Percentiles rank a stretch among this genome's conserved stretches.
Conservation (phyloP, 331 rosid species). For the Malus hybrid region DNA sequence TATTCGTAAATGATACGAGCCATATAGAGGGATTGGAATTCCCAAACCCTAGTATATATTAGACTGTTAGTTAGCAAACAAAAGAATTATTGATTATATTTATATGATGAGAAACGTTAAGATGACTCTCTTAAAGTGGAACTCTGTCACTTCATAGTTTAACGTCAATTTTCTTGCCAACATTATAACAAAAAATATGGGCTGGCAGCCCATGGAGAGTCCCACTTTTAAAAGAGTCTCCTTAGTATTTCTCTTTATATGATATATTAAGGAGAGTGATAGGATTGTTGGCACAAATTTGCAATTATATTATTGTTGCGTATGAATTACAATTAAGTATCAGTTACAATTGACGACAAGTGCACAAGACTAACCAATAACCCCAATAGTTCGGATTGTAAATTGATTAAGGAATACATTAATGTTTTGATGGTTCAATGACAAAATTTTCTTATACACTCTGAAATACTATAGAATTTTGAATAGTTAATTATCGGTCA, state of each 20-base stretch:
- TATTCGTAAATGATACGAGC: not conserved
- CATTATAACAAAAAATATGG: too few species aligned
- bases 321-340: too few species aligned
- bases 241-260: too few species aligned
- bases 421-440: not conserved
- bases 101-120: too few species aligned
- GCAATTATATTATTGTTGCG: not conserved
- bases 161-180: rapidly evolving
- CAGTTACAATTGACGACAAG: too few species aligned
- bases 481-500: too few species aligned
- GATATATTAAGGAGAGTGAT: not conserved
- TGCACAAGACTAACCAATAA: not conserved
- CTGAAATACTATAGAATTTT: too few species aligned
- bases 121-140: too few species aligned
- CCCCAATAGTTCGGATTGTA: not conserved
- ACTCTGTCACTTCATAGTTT: too few species aligned
- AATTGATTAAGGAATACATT: not conserved
- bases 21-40: not conserved
- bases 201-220: too few species aligned
- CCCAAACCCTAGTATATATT: not conserved
- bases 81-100: not conserved
- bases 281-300: not conserved
- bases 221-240: too few species aligned
- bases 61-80: not conserved
- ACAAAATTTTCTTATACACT: too few species aligned